Evolutionary conservation across 225 moss, liverwort and hornwort genomes (phyloP), one percentile per base, ranked within the genome.

Genomic region (Takakia lepidozioides): DNA sequence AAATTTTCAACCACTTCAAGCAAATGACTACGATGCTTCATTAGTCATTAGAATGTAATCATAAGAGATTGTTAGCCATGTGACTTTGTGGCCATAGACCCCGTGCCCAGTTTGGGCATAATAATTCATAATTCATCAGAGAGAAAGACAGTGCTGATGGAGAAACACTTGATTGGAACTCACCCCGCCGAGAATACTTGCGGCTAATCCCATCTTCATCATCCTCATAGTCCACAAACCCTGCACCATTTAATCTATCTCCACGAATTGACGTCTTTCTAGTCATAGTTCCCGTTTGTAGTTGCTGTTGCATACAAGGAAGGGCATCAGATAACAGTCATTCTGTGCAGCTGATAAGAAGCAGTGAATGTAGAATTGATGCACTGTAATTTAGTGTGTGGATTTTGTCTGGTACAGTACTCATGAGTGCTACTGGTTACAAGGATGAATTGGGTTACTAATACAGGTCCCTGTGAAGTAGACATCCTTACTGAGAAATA

Each of bases 111-210:
- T n/a, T n/a, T n/a, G n/a, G n/a, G n/a, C n/a, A 17, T 1, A 24
- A 23, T 4, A 23, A 26, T 46, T 8, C 14, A 8, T 5, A 11
- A 44, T 15, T 39, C 39, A n/a, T 39, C 16, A 3, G 8, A 5
- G 1, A 41, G 17, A 41, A 2, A 17, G 18, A 41, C 41, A 41
- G 3, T 17, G 41, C 19, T 41, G 18, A 16, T 41, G 17, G 41
- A 41, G 15, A 51, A 10, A 2, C 27, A 3, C 13, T 29, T 15
- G 19, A 27, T 46, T 32, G 1, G 43, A 20, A 50, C 82, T 80
- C 66, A 69, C 93, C 95, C 49, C 95, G 68, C 34, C 69, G 80
- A 36, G 51, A 82, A 59, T 98, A 98, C 48, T 98, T 98, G 47
- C 81, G 75, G 42, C 48, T 64, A 25, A 51, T 72, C 25, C 83